phyloP scores from a whole-genome alignment of 768 basidiomycete species.

The Cyclocybe aegerita region DNA sequence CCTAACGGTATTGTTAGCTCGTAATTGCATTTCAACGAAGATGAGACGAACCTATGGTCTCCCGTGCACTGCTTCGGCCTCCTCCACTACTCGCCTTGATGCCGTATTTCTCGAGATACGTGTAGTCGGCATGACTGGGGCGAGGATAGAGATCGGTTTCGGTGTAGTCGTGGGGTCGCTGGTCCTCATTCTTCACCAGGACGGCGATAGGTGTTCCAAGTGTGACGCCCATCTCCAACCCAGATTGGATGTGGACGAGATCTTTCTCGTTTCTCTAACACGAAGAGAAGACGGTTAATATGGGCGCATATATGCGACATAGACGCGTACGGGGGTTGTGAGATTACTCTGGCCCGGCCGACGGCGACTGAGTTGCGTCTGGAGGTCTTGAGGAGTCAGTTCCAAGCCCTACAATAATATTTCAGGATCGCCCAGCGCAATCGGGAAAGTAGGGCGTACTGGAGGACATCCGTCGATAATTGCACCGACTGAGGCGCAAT shows the following conservation, averaged over 20 bases:
- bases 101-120: constrained; percentile 96
- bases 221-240: constrained; percentile 90
- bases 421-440: constrained; percentile 7
- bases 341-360: constrained; percentile 96
- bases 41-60: constrained; percentile 79
- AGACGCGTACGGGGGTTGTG: constrained; percentile 80
- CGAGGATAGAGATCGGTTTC: constrained; percentile 98
- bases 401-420: constrained; percentile 64
- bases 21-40: neutral
- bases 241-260: constrained; percentile 89
- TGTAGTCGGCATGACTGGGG: constrained; percentile 97
- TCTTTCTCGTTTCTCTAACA: constrained; percentile 92
- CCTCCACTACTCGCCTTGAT: constrained; percentile 97
- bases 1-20: constrained; percentile 39
- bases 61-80: constrained; percentile 91
- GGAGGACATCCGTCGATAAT: constrained; percentile 98
- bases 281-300: constrained; percentile 3
- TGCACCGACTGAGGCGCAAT: constrained; percentile 94
- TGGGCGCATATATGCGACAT: constrained; percentile 1
- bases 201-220: constrained; percentile 97
- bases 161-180: constrained; percentile 96
- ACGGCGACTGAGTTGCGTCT: constrained; percentile 86
- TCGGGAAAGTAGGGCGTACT: constrained; percentile 41
- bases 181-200: constrained; percentile 97
- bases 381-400: constrained; percentile 81